Evolutionary conservation across 805 yeast species (phyloP), one percentile per base, ranked within the genome.

Genomic region (Candida corydali): DNA sequence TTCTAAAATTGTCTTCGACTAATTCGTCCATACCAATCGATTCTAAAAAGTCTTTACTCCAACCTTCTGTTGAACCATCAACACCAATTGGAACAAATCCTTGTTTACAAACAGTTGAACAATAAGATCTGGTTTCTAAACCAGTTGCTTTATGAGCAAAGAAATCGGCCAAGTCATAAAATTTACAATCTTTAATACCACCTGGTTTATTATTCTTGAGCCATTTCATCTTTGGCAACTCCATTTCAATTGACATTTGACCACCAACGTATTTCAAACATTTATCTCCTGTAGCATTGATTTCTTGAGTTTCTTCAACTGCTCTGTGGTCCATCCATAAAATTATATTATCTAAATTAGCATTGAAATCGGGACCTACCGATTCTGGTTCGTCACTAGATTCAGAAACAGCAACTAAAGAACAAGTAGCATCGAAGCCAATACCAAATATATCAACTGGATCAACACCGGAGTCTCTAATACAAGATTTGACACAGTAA

Each of bases 261-360:
- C 98, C 98, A 41, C 98, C 98, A 14, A 93, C 98, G 57, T 86
- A 93, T 57, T 86, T 83, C 52, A 93, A 71, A 40, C 86, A 78
- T 52, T 76, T 78, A 54, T 87, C 94, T 24, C 75, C 73, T 0
- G 96, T 83, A 28, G 81, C 76, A 61, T 91, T 91, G 57, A 93
- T 88, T 39, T 68, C 75, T 38, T 77, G 66, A 10, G 96, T 88
- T 56, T 91, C 96, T 6, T 69, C 66, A 11, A 73, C 80, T 0
- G 98, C 97, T 45, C 98, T 76, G 61, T 93, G 98, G 65, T 93
- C 98, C 98, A 93, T 91, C 98, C 98, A 93, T 44, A 93, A 63
- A 36, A 93, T 79, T 51, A 93, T 82, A 60, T 93, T 88, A 55
- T 89, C 95, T 43, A 73, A 74, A 32, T 66, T 47, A 50, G 86